phyloP scores from a whole-genome alignment of 163 green algal species.

The Coccomyxa subellipsoidea region DNA sequence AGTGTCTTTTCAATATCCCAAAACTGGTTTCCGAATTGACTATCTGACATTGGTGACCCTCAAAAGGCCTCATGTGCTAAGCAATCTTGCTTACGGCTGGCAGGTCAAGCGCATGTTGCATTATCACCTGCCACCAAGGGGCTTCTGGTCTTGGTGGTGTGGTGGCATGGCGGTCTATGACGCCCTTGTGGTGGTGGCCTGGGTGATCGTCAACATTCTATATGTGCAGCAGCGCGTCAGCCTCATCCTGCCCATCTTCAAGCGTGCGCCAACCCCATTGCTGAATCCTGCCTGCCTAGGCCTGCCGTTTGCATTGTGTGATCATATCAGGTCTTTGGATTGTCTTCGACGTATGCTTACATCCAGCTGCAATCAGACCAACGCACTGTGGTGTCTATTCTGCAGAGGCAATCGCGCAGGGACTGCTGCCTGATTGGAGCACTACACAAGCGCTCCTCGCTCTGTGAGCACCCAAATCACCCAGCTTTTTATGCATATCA shows the following conservation, averaged over 20 bases:
- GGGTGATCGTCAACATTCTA: slow-evolving; percentile 19
- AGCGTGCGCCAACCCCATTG: background rate
- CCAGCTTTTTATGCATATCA: too few species aligned
- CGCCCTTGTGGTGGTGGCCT: slow-evolving; percentile 12
- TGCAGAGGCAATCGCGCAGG: background rate
- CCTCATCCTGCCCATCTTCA: slow-evolving; percentile 12
- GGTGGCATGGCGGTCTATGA: slow-evolving; percentile 41
- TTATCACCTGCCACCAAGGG: slow-evolving; percentile 25
- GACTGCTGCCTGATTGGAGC: background rate
- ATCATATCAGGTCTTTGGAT: background rate
- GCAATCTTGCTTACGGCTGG: too few species aligned
- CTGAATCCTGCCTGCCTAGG: background rate
- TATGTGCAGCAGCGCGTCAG: slow-evolving; percentile 8
- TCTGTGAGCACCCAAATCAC: background rate
- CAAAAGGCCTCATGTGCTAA: background rate
- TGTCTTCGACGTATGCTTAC: too few species aligned
- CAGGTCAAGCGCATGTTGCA: slow-evolving; percentile 19
- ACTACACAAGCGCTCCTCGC: background rate
- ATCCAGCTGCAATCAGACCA: too few species aligned
- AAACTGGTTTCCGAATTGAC: too few species aligned
- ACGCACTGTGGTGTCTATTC: too few species aligned
- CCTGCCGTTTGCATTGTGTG: background rate
- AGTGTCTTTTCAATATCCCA: too few species aligned
- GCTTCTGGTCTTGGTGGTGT: slow-evolving; percentile 32
- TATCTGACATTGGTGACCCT: background rate